Percentiles rank a stretch among this genome's conserved stretches.
phyloP scores from a whole-genome alignment of 306 rosid species.

The Cicer yamashitae region DNA sequence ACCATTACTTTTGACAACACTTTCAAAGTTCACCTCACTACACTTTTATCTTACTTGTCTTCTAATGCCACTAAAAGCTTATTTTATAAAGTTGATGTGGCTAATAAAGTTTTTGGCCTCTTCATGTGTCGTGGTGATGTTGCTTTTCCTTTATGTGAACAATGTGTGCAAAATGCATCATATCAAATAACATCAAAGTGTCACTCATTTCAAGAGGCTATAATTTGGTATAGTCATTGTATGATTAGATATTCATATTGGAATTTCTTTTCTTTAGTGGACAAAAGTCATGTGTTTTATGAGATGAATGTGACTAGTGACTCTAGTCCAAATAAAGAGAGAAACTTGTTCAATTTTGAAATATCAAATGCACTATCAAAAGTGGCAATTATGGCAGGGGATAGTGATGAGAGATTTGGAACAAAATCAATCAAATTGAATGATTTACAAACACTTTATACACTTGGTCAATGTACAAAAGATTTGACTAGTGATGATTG shows the following conservation, averaged over 20 bases:
- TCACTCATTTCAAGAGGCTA: neutral
- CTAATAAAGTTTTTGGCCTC: conserved; percentile 7
- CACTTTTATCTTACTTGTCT: conserved; percentile 38
- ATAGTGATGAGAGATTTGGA: neutral
- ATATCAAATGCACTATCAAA: neutral
- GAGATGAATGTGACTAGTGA: neutral
- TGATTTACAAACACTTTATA: conserved; percentile 25
- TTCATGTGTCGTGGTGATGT: conserved; percentile 47
- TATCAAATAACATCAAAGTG: neutral
- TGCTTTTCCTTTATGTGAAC: neutral
- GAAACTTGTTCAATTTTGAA: neutral
- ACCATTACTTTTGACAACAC: neutral
- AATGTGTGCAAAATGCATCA: conserved; percentile 30
- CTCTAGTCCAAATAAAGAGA: neutral
- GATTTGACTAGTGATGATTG: conserved; percentile 39
- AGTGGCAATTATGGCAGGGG: neutral
- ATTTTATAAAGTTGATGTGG: neutral
- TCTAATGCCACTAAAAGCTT: conserved; percentile 23
- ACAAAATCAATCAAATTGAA: conserved; percentile 11
- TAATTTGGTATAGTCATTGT: conserved; percentile 44
- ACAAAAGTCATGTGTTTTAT: conserved; percentile 2
- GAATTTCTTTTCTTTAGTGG: neutral
- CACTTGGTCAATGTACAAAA: conserved; percentile 38
- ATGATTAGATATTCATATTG: conserved; percentile 35
- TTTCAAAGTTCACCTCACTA: neutral